A percentile compares a stretch with the other conserved stretches of the same genome.
Conservation (phyloP, 1,284 basidiomycete species). For the Thelephora terrestris region DNA sequence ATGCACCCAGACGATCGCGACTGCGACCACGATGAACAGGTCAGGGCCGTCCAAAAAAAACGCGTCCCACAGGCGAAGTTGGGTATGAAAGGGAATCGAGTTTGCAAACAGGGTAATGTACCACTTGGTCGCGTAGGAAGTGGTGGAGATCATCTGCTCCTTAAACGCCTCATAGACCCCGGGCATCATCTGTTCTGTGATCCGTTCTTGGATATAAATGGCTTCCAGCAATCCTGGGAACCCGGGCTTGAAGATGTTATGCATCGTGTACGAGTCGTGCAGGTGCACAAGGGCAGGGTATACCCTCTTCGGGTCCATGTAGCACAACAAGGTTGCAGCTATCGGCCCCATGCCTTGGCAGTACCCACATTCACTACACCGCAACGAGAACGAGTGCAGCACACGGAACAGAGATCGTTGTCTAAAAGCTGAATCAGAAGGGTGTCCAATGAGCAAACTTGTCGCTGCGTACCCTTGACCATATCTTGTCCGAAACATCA, state of each 20-base stretch:
- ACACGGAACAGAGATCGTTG: constrained; percentile 94
- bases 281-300: constrained; percentile 79
- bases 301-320: constrained; percentile 82
- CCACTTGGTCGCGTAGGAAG: constrained; percentile 97
- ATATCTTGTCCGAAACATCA: constrained; percentile 93
- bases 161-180: constrained; percentile 79
- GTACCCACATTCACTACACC: constrained; percentile 86
- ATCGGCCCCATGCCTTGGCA: constrained; percentile 99
- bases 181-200: constrained; percentile 81
- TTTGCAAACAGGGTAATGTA: constrained; percentile 97
- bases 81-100: constrained; percentile 92
- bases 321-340: constrained; percentile 89
- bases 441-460: constrained; percentile 1
- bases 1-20: constrained; percentile 87
- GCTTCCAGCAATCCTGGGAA: constrained; percentile 93
- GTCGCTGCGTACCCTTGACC: constrained; percentile 69
- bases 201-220: constrained; percentile 88
- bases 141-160: constrained; percentile 83
- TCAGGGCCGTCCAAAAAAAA: constrained; percentile 88
- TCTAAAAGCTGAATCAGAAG: constrained; percentile 27
- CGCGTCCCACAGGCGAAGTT: constrained; percentile 91
- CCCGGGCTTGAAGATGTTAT: constrained; percentile 85
- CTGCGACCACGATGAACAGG: constrained; percentile 73
- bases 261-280: constrained; percentile 85
- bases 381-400: constrained; percentile 83